Percentiles rank a stretch among this genome's conserved stretches.
These are phyloP conservation scores for Agaricales sp. DNA, from an alignment of 1,284 basidiomycete genomes.

Conservation along the genomic window DNA sequence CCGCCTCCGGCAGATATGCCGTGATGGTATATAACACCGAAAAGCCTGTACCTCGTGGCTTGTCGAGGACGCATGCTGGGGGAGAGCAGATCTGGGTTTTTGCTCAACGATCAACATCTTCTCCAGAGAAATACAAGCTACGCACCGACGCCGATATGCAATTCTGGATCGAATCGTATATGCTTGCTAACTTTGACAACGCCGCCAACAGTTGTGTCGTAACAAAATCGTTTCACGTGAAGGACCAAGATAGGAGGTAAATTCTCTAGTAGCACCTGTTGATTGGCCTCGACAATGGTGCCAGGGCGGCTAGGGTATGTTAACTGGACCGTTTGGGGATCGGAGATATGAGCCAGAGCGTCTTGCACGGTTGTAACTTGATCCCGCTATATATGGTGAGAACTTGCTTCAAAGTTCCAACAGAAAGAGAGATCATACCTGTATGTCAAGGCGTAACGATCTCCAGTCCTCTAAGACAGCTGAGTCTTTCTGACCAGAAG, in stretches of 20 bases:
- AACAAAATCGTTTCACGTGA: constrained; percentile 91
- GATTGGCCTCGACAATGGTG: constrained; percentile 69
- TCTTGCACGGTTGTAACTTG: constrained; percentile 76
- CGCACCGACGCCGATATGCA: constrained; percentile 67
- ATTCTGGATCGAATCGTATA: constrained; percentile 67
- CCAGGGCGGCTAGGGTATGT: constrained; percentile 49
- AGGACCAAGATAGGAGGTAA: constrained; percentile 83
- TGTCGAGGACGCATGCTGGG: constrained; percentile 35
- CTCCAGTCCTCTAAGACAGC: constrained; percentile 92
- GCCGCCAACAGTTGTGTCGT: constrained; percentile 70
- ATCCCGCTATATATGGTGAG: constrained; percentile 38
- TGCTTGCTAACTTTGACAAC: constrained; percentile 84
- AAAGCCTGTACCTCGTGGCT: constrained; percentile 69
- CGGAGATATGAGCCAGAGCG: constrained; percentile 71
- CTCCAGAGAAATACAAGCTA: constrained; percentile 8
- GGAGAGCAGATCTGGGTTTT: constrained; percentile 53
- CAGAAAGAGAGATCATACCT: constrained; percentile 31
- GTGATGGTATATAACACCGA: constrained; percentile 93
- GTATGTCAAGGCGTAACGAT: constrained; percentile 83
- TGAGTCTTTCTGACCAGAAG: constrained; percentile 79
- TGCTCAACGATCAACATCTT: constrained; percentile 6
- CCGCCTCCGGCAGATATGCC: constrained; percentile 86
- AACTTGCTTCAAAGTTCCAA: constrained; percentile 5
- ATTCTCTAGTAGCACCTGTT: constrained; percentile 81
- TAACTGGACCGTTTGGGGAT: constrained; percentile 77